Evolutionary conservation across 441 rosid species (phyloP), one percentile per base, ranked within the genome.

Genomic region (Capsella rubella): DNA sequence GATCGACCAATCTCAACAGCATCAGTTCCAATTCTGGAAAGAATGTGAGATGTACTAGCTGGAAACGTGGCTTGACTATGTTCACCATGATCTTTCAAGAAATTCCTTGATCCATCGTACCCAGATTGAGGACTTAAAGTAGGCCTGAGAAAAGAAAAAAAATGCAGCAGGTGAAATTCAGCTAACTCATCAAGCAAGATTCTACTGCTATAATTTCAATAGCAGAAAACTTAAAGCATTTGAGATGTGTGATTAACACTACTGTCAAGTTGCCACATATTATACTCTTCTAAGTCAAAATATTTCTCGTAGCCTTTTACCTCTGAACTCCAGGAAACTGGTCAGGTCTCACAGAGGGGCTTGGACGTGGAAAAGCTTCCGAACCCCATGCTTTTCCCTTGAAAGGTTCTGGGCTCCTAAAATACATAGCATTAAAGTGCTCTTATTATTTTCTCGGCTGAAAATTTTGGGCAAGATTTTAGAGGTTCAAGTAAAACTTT

Each of bases 1-100:
- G 69, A 76, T 81, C 82, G 85, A 63, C 81, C 81, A 79, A 87
- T 69, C 79, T 81, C 93, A 42, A 85, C 81, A 67, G 80, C 67
- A 74, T 80, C 84, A 68, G 80, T 81, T 73, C 87, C 97, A 62
- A 75, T 81, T 66, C 81, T 86, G 42, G 92, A 83, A 78, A 84
- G 90, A 83, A 71, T 76, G 76, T 85, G 83, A 78, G 96, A 84
- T 55, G 85, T 62, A 49, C 72, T 72, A 52, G 82, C 74, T 81
- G 88, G 79, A 71, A 89, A 75, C 68, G 76, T 71, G 21, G 66
- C 65, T 68, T 61, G 81, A 73, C 73, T 73, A 73, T 62, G 83
- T 62, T 80, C 77, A 74, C 76, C 84, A 72, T 79, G 67, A 72
- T 79, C 85, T 63, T 78, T 65, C 63, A 73, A 54, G 69, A 77